Evolutionary conservation across 352 stramenopile genomes (phyloP).

Genomic region (Globisporangium middletonii): DNA sequence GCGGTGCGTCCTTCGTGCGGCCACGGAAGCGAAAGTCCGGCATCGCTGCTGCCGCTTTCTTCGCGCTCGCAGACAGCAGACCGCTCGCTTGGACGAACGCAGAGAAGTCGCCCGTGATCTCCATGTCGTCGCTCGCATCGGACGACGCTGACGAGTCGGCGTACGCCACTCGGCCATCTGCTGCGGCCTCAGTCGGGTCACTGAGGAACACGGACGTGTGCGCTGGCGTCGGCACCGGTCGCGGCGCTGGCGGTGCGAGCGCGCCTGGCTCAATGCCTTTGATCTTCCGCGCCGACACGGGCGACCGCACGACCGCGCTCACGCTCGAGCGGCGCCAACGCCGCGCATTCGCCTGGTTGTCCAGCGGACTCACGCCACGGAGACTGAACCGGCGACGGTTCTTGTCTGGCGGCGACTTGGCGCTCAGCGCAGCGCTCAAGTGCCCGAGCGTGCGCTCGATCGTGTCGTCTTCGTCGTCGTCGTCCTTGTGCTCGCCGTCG

Average conservation of each 20-base stretch:
- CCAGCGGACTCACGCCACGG: constrained; percentile 70
- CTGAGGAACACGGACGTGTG: constrained; percentile 48
- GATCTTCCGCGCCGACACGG: constrained; percentile 12
- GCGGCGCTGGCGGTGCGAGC: neutral
- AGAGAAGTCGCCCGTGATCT: constrained; percentile 79
- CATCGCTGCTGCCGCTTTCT: constrained; percentile 2
- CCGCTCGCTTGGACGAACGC: constrained; percentile 24
- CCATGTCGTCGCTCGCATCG: constrained; percentile 80
- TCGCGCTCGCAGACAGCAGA: constrained; percentile 9
- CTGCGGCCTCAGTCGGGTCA: constrained; percentile 5
- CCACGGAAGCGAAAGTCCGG: constrained; percentile 9
- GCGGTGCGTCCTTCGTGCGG: neutral
- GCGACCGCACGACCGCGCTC: constrained; percentile 14
- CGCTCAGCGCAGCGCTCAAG: too few species aligned
- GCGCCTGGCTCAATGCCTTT: constrained; percentile 12
- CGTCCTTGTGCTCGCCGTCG: constrained; percentile 26
- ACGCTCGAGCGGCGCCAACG: constrained; percentile 40
- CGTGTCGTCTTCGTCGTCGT: constrained; percentile 7
- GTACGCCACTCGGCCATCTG: constrained; percentile 36
- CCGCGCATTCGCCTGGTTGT: constrained; percentile 61
- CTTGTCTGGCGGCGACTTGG: constrained; percentile 18
- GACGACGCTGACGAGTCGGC: constrained; percentile 76
- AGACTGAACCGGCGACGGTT: constrained; percentile 53
- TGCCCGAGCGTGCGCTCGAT: neutral
- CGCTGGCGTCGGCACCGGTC: constrained; percentile 6